Base-by-base conservation (phyloP, 2,329 filamentous ascomycete genomes). In the Mycosphaerelloides madeirae region DNA sequence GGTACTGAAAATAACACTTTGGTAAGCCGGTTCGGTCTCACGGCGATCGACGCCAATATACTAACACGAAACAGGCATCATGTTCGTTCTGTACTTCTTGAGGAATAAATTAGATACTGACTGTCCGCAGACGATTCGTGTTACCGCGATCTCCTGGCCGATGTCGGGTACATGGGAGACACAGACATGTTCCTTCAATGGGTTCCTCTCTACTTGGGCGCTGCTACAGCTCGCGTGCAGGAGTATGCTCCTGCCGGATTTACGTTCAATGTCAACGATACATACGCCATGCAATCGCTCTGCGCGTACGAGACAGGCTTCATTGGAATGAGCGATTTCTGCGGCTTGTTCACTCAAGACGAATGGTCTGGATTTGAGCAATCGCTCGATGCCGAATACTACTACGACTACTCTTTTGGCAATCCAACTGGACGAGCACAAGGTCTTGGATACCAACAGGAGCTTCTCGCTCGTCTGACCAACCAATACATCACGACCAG, bases 311-410 rank as follows among this genome's bases (percentile, higher is more conserved):
- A 80, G 57, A 65, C 63, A 36, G 71, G 64, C 29, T 75, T 71
- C 50, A 66, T 78, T 13, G 73, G 73, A 15, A 61, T 59, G 44
- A 77, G 72, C 3, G 66, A 72, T 25, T 79, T 78, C 60, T 79
- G 76, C 61, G 52, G 57, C 15, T 66, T 78, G 19, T 79, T 79
- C 61, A 78, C 75, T 1, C 65, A 68, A 34, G 68, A 75, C 38
- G 76, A 79, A 56, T 79, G 76, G 76, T 60, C 66, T 15, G 74
- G 72, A 14, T 79, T 75, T 54, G 76, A 76, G 44, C 72, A 73
- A 48, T 72, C 70, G 3, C 59, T 78, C 8, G 77, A 79, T 50
- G 68, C 77, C 29, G 70, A 73, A 41, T 80, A 73, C 64, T 69
- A 66, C 59, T 71, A 66, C 48, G 69, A 74, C 52, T 56, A 56